Percentiles rank a stretch among this genome's conserved stretches.
phyloP scores from a whole-genome alignment of 2,329 filamentous ascomycete species.

The Stagonosporopsis cucurbitacearum region DNA sequence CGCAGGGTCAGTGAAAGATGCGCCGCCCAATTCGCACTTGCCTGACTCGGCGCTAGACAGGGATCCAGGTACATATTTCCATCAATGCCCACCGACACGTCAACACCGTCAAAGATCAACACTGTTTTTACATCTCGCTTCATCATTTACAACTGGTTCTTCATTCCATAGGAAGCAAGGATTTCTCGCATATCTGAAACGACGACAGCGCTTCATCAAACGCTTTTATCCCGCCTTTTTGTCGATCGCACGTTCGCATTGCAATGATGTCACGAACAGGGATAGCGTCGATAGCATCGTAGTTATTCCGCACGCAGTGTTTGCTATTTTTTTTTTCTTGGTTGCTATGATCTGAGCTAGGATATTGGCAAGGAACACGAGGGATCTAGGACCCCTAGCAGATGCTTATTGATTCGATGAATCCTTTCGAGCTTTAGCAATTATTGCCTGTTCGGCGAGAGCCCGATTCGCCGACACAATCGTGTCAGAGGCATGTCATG shows the following conservation, averaged over 20 bases:
- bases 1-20: background rate
- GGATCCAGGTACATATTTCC: conserved; percentile 1
- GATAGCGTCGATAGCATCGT: conserved; percentile 9
- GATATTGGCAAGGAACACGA: conserved; percentile 9
- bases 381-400: background rate
- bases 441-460: conserved; percentile 2
- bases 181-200: conserved; percentile 2
- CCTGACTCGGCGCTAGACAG: conserved; percentile 12
- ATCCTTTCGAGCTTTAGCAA: conserved; percentile 2
- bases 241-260: conserved; percentile 11
- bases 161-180: background rate
- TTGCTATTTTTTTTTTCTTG: conserved; percentile 6
- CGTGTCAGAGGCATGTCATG: background rate
- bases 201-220: conserved; percentile 4
- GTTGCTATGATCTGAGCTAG: conserved; percentile 12
- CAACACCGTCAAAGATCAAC: conserved; percentile 18
- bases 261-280: conserved; percentile 14
- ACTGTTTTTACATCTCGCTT: conserved; percentile 1
- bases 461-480: conserved; percentile 2
- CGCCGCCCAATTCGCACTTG: background rate
- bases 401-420: conserved; percentile 14
- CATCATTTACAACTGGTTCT: background rate
- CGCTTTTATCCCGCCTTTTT: conserved; percentile 2
- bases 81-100: conserved; percentile 14
- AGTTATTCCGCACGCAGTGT: too few relatives aligned